phyloP scores from a whole-genome alignment of 2,329 filamentous ascomycete species.

The Fusarium longipes region DNA sequence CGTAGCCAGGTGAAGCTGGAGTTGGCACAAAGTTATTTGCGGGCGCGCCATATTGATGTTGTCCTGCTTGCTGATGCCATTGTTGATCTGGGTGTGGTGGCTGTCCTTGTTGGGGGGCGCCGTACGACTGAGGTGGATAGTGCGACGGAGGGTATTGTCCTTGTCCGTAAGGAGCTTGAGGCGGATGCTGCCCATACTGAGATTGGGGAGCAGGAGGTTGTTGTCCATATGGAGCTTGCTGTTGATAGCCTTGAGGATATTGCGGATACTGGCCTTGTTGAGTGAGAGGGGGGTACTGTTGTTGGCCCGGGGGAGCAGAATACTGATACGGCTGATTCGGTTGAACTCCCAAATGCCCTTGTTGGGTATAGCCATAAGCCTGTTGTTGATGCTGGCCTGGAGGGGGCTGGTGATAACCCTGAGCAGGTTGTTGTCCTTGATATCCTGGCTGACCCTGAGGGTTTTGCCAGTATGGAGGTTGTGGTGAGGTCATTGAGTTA shows the following conservation, averaged over 20 bases:
- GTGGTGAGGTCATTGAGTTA: conserved; percentile 18
- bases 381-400: conserved; percentile 27
- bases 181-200: conserved; percentile 18
- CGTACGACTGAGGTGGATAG: conserved; percentile 31
- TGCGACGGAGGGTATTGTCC: conserved; percentile 20
- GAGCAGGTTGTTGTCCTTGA: conserved; percentile 20
- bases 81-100: conserved; percentile 31
- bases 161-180: conserved; percentile 23
- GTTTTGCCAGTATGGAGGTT: conserved; percentile 40
- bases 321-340: conserved; percentile 24
- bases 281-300: conserved; percentile 5
- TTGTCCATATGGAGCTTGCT: conserved; percentile 23
- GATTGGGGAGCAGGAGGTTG: conserved; percentile 40
- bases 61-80: conserved; percentile 38
- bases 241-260: conserved; percentile 8
- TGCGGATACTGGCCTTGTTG: conserved; percentile 16
- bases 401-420: conserved; percentile 27
- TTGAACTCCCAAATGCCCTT: conserved; percentile 7
- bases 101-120: conserved; percentile 24
- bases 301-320: conserved; percentile 10
- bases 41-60: conserved; percentile 7
- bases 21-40: conserved; percentile 36
- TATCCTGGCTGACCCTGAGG: conserved; percentile 15
- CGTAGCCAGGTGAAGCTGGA: conserved; percentile 48
- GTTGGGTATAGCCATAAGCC: conserved; percentile 22